phyloP scores from a whole-genome alignment of 225 moss, liverwort and hornwort genomes.

The Neckera pumila region DNA sequence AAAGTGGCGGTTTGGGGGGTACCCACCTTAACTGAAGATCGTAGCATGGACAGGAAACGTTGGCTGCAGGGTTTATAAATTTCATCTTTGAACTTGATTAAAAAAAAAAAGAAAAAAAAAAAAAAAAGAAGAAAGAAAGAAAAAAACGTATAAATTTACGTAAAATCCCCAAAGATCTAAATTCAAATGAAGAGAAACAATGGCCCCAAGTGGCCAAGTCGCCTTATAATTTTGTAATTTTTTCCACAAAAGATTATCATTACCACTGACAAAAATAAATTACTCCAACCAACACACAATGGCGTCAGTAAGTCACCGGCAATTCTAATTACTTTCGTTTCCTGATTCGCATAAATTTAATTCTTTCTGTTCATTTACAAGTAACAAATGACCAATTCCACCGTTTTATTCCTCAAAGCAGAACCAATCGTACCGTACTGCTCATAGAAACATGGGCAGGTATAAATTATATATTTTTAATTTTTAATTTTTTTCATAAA shows the following conservation, averaged over 20 bases:
- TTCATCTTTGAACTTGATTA: neutral
- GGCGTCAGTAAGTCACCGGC: neutral
- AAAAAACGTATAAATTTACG: no score
- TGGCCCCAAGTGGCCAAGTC: neutral
- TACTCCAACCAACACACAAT: neutral
- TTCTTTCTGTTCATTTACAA: neutral
- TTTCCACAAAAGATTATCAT: neutral
- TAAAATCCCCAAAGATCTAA: neutral
- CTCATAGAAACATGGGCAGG: neutral
- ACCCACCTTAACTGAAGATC: no score
- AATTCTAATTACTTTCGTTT: neutral
- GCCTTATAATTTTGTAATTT: neutral
- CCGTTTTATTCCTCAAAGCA: neutral
- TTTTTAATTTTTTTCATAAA: neutral
- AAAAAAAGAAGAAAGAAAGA: neutral
- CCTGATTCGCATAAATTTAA: neutral
- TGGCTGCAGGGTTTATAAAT: neutral
- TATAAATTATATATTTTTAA: neutral
- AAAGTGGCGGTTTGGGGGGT: no score
- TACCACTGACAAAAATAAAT: neutral
- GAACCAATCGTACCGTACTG: neutral
- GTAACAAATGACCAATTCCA: neutral
- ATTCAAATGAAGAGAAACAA: neutral
- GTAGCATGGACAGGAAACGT: neutral
- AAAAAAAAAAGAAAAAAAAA: no score